Percentiles rank a stretch among this genome's conserved stretches.
Conservation (phyloP, 202 grass and related monocot genomes). For the Panicum virgatum region DNA sequence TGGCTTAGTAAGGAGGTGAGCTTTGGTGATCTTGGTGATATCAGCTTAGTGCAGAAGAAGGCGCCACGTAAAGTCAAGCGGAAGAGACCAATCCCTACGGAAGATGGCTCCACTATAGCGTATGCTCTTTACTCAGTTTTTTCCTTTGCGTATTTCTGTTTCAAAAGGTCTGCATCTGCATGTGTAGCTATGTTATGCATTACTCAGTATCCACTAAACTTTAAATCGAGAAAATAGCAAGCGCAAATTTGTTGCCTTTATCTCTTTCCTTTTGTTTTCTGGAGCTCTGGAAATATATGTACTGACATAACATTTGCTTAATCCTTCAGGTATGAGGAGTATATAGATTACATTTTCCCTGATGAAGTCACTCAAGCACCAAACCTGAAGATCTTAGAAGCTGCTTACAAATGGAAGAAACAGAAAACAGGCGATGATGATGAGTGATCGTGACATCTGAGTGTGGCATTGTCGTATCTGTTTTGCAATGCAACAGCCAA, state of each 20-base stretch:
- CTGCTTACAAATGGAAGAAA: constrained; percentile 93
- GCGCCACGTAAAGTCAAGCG: constrained; percentile 86
- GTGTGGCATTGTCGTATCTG: constrained; percentile 4
- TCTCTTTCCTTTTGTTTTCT: neutral
- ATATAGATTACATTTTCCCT: constrained; percentile 90
- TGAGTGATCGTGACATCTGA: neutral
- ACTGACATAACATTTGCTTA: constrained; percentile 37
- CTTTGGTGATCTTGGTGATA: constrained; percentile 72
- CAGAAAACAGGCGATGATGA: constrained; percentile 43
- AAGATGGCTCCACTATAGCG: constrained; percentile 75
- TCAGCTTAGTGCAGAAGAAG: constrained; percentile 86
- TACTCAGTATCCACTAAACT: constrained; percentile 3
- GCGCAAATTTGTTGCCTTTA: neutral
- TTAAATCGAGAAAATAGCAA: neutral
- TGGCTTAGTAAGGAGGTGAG: constrained; percentile 81
- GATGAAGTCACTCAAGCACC: constrained; percentile 79
- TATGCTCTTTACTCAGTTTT: constrained; percentile 43
- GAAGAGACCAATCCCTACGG: constrained; percentile 72
- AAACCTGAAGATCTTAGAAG: constrained; percentile 85
- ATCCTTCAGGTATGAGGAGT: constrained; percentile 80
- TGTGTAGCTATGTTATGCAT: neutral
- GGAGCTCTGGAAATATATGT: neutral
- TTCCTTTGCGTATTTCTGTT: constrained; percentile 18
- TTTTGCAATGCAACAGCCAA: neutral
- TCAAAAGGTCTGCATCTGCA: neutral